phyloP scores from a whole-genome alignment of 2,329 filamentous ascomycete species.

The Paraphaeosphaeria sporulosa region DNA sequence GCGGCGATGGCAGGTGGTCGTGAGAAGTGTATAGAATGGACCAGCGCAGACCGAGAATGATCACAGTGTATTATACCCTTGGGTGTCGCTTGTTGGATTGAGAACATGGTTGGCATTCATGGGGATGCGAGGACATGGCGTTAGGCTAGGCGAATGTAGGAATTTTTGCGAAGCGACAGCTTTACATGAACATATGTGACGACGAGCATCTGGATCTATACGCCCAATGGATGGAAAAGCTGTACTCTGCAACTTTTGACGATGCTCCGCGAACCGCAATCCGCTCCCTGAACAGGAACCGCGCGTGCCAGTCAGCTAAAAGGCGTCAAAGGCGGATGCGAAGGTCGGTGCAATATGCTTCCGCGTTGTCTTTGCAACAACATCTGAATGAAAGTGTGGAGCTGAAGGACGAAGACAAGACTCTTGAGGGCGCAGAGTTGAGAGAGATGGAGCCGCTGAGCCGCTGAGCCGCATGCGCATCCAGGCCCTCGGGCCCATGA shows the following conservation, averaged over 20 bases:
- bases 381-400: not conserved
- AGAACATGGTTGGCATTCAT: too few relatives aligned
- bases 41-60: not conserved
- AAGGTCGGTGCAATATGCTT: not conserved
- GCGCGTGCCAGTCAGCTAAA: not conserved
- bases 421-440: not conserved
- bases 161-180: too few relatives aligned
- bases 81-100: not conserved
- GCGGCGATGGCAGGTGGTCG: slow-evolving; percentile 17
- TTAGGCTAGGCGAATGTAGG: too few relatives aligned
- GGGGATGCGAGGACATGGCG: too few relatives aligned
- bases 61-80: not conserved
- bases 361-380: not conserved
- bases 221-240: too few relatives aligned
- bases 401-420: too few relatives aligned
- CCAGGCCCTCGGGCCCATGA: not conserved
- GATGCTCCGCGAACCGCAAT: not conserved
- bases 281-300: not conserved
- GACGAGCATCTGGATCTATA: too few relatives aligned
- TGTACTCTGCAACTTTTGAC: not conserved
- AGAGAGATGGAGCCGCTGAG: too few relatives aligned
- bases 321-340: not conserved
- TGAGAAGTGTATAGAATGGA: not conserved
- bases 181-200: too few relatives aligned
- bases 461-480: not conserved